Base-by-base conservation (phyloP, 495 filamentous ascomycete species). In the Penicillium steckii region DNA sequence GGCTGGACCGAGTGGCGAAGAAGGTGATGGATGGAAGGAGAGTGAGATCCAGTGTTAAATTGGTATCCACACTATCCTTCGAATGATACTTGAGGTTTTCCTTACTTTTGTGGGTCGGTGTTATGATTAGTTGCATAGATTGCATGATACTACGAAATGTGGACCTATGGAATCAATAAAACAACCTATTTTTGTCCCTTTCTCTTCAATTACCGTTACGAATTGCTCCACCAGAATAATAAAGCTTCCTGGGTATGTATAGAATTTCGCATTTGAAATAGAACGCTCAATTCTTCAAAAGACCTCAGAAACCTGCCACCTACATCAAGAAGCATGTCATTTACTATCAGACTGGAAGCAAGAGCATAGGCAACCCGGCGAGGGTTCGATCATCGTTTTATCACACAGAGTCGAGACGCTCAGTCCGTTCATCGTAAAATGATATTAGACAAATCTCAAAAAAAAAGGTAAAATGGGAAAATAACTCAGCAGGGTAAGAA, bases 1-100 rank as follows among this genome's bases (percentile, higher is more conserved):
- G 55, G 66, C 70, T 55, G 67, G 67, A 58, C 61, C 62, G 57
- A 68, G 66, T 9, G 66, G 56, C 21, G 74, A 74, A 47, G 64
- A 65, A 24, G 67, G 62, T 13, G 70, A 71, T 59, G 74, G 72
- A 18, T 80, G 77, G 77, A 80, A 73, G 50, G 73, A 80, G 61
- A 73, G 69, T 51, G 74, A 82, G 66, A 74, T 82, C 55, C 71
- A 80, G 55, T 69, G 48, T 25, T 64, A 60, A 23, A 48, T 48
- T 15, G 55, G 47, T 33, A 3, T 25, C n/a, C n/a, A n/a, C n/a
- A n/a, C n/a, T n/a, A n/a, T n/a, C n/a, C n/a, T n/a, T n/a, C n/a
- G n/a, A n/a, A n/a, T n/a, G n/a, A n/a, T n/a, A n/a, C n/a, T n/a
- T n/a, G n/a, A n/a, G n/a, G n/a, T n/a, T n/a, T n/a, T n/a, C n/a